Evolutionary conservation across 371 early-diverging fungal genomes (phyloP), one percentile per base, ranked within the genome.

Genomic region (Mucor irregularis): DNA sequence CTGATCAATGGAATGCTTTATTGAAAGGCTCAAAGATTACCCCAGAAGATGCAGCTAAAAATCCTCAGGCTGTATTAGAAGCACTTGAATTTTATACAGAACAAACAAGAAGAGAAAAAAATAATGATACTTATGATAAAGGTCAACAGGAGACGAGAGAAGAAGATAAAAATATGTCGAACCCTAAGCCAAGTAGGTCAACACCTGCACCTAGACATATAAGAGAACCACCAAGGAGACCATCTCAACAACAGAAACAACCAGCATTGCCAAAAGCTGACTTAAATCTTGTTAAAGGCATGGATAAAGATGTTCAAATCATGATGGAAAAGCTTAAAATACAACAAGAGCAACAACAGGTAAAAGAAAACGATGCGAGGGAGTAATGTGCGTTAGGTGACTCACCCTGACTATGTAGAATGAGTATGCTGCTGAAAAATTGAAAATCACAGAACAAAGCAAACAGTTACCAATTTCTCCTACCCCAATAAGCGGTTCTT

Each of bases 51-150:
- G 95, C 94, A 49, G 87, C 90, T 37, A 93, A 92, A 74, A 93
- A 98, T 57, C 98, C 98, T 8, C 95, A 96, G 66, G 96, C 96
- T n/a, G 97, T 98, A 34, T 74, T 97, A 30, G 96, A 97, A 64
- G 97, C 95, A 33, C 83, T 97, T 45, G 95, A 96, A 64, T 98
- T 97, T 62, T 98, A 96, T 71, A 93, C 97, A 10, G 94, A 92
- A 61, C 83, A 84, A 62, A 78, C 80, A 19, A 74, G 75, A 62
- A 56, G 74, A 49, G 80, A 81, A 30, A 74, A 77, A 30, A 73
- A 63, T 33, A 71, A 62, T 30, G 72, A 72, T 56, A 76, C 42
- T 8, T 17, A n/a, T 28, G 76, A 44, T 24, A 33, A 38, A 33
- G 45, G 34, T 17, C 42, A 50, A 5, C 29, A n/a, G 0, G 37